Evolutionary conservation across 192 early-diverging fungal genomes (phyloP).

Genomic region (Chytriomyces confervae): DNA sequence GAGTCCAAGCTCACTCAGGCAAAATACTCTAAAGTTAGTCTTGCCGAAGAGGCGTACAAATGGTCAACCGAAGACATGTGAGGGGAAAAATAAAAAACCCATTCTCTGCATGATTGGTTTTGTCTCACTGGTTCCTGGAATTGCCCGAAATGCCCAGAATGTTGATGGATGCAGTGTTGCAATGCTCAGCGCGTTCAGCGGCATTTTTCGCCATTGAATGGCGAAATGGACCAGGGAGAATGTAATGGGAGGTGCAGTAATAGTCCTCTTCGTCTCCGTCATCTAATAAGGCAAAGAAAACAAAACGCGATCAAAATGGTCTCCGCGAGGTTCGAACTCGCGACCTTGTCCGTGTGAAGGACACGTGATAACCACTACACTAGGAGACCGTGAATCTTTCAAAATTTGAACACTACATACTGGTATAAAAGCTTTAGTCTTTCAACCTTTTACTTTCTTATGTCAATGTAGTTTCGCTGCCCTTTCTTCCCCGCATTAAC

Average conservation of each 20-base stretch:
- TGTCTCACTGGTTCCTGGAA: too few species aligned
- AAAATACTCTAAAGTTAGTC: constrained; percentile 29
- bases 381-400: too few species aligned
- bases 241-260: constrained; percentile 33
- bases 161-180: constrained; percentile 62
- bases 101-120: background rate
- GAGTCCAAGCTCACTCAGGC: constrained; percentile 58
- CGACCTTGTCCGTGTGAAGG: too few species aligned
- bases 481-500: too few species aligned
- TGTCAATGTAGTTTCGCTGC: too few species aligned
- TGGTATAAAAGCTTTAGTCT: too few species aligned
- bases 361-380: too few species aligned
- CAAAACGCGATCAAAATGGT: too few species aligned
- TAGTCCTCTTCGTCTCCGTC: constrained; percentile 32
- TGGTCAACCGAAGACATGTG: constrained; percentile 57
- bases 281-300: too few species aligned
- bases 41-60: constrained; percentile 49
- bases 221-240: constrained; percentile 62
- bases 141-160: constrained; percentile 67
- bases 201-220: constrained; percentile 76
- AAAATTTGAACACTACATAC: too few species aligned
- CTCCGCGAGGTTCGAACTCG: too few species aligned
- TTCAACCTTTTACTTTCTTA: too few species aligned
- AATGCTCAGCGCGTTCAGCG: constrained; percentile 66
- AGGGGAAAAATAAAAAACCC: background rate